A percentile compares a stretch with the other conserved stretches of the same genome.
These are phyloP conservation scores for Tetracladium maxilliforme DNA, from an alignment of 2,329 filamentous ascomycete genomes.

Conservation along the genomic window DNA sequence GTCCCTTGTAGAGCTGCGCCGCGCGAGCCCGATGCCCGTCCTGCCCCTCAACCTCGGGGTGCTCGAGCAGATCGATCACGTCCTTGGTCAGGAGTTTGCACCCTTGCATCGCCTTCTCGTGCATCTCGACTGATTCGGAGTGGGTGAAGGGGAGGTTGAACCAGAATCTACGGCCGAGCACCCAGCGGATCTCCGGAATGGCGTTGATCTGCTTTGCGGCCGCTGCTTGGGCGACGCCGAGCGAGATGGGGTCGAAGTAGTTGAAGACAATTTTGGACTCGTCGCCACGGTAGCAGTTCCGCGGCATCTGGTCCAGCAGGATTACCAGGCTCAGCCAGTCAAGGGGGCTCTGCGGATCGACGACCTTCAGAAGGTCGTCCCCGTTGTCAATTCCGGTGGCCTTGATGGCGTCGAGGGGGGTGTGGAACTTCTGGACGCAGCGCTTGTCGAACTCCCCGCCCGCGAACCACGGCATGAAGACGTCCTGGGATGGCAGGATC, in stretches of 20 bases:
- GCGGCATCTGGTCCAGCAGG: not conserved
- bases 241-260: conserved; percentile 1
- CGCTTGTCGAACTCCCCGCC: too few species aligned
- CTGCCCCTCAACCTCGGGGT: not conserved
- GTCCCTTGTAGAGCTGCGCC: not conserved
- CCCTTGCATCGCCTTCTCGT: not conserved
- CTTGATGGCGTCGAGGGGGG: too few species aligned
- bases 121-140: not conserved
- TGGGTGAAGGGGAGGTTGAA: not conserved
- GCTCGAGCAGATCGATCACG: not conserved
- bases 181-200: not conserved
- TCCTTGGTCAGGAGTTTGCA: not conserved
- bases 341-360: not conserved
- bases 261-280: not conserved
- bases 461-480: too few species aligned
- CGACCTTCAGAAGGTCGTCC: too few species aligned
- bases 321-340: not conserved
- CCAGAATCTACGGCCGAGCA: not conserved
- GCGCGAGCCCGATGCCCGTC: not conserved
- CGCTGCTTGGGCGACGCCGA: not conserved
- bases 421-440: too few species aligned
- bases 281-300: not conserved
- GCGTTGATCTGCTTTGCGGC: not conserved
- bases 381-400: too few species aligned
- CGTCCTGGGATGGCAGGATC: too few species aligned